A percentile compares a stretch with the other conserved stretches of the same genome.
These are phyloP conservation scores for Alternaria hordeiaustralica DNA, from an alignment of 2,329 filamentous ascomycete genomes.

Conservation along the genomic window DNA sequence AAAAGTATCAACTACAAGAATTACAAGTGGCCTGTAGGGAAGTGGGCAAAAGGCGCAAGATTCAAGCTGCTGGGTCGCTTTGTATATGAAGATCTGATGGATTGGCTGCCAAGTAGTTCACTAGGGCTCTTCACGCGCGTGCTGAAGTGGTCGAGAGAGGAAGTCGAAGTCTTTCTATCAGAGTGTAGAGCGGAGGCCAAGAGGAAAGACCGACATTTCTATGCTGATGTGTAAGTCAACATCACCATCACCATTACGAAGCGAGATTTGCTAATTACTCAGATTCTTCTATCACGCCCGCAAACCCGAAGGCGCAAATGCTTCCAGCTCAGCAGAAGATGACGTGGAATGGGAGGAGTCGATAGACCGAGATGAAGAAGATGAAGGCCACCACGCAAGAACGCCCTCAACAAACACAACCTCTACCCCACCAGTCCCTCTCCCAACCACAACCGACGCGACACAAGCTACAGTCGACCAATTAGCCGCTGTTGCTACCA, in stretches of 20 bases:
- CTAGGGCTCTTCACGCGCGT: slow-evolving; percentile 39
- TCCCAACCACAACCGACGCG: background rate
- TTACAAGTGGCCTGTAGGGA: slow-evolving; percentile 42
- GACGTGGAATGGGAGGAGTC: slow-evolving; percentile 28
- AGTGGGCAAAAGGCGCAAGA: slow-evolving; percentile 41
- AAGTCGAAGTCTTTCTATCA: slow-evolving; percentile 37
- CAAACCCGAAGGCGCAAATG: slow-evolving; percentile 20
- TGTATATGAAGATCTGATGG: slow-evolving; percentile 35
- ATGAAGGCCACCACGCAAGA: background rate
- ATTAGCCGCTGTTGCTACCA: background rate
- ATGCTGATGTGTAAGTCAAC: slow-evolving; percentile 31
- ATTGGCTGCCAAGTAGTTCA: slow-evolving; percentile 34
- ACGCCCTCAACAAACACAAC: background rate
- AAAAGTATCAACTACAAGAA: slow-evolving; percentile 33
- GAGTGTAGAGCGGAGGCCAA: slow-evolving; percentile 36
- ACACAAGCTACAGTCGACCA: background rate
- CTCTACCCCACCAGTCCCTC: background rate
- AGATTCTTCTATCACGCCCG: slow-evolving; percentile 37
- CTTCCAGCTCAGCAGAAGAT: slow-evolving; percentile 2
- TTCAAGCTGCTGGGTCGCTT: slow-evolving; percentile 37
- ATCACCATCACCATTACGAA: background rate
- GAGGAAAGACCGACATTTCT: slow-evolving; percentile 35
- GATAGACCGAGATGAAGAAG: slow-evolving; percentile 32
- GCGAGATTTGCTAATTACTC: background rate
- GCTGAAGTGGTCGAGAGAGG: slow-evolving; percentile 34